Base-by-base conservation (phyloP, 1,284 basidiomycete genomes). In the Gastroboletus turbinatus region DNA sequence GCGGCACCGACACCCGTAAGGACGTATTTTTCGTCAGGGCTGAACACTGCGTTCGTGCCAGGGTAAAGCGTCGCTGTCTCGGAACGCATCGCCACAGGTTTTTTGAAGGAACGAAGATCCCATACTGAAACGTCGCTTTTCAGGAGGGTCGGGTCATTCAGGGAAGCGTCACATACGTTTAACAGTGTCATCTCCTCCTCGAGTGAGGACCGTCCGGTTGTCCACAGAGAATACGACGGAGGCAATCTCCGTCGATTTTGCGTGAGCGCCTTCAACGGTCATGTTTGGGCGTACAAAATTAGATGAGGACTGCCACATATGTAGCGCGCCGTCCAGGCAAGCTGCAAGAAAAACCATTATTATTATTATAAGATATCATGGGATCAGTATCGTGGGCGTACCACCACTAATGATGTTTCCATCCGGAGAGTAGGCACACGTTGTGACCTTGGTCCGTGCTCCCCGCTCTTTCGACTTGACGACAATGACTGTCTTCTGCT, bases 381-480 rank as follows among this genome's bases (percentile, higher is more conserved):
- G 5, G 17, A 30, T 42, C 7, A 4, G 45, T 55, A 27, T 50
- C 52, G 47, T 63, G 54, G 56, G 75, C 88, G 64, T 67, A 94
- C 94, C 90, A 62, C 89, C 94, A 52, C 88, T 90, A 61, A 98
- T 94, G 62, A 88, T 75, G 61, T 81, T 87, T 32, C 91, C 95
- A 73, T 98, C 94, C 16, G 81, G 82, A 48, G 90, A 93, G 75
- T 94, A 97, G 21, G 84, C 84, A 67, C 94, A 96, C 5, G 89
- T 74, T 6, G 90, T 92, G 16, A 99, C 89, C 69, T 94, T 95
- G 13, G 96, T 98, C 60, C 95, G 82, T 17, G 92, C 89, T n/a
- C 97, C 97, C 48, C 96, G 81, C 63, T 96, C 94, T 71, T 96
- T 98, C 19, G 93, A 96, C 74, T 96, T 96, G 62, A 98, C 90